A percentile compares a stretch with the other conserved stretches of the same genome.
Conservation (phyloP, 1,284 basidiomycete genomes). For the Sutorius eximius region DNA sequence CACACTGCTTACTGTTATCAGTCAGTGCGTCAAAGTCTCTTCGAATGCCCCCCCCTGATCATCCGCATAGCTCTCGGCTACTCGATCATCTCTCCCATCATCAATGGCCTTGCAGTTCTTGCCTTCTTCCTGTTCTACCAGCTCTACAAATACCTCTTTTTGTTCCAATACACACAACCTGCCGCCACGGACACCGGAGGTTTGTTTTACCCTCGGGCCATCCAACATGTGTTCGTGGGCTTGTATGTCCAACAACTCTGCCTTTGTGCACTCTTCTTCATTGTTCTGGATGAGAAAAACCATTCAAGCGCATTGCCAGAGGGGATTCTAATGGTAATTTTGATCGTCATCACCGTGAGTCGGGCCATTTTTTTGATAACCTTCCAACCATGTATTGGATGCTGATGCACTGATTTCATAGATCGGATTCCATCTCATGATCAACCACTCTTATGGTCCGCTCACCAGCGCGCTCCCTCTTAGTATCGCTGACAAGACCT, state of each 20-base stretch:
- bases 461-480: slow-evolving; percentile 71
- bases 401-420: slow-evolving; percentile 29
- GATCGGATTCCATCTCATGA: slow-evolving; percentile 66
- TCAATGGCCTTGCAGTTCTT: slow-evolving; percentile 85
- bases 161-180: slow-evolving; percentile 79
- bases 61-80: slow-evolving; percentile 65
- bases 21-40: slow-evolving; percentile 44
- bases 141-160: slow-evolving; percentile 88
- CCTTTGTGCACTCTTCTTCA: slow-evolving; percentile 86
- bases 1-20: slow-evolving; percentile 77
- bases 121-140: slow-evolving; percentile 86
- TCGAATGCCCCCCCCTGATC: slow-evolving; percentile 8
- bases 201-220: slow-evolving; percentile 92
- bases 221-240: slow-evolving; percentile 92
- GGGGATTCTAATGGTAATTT: slow-evolving; percentile 79
- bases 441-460: slow-evolving; percentile 70
- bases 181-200: slow-evolving; percentile 84
- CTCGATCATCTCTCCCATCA: slow-evolving; percentile 90
- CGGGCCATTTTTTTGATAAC: background rate
- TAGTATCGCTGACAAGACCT: slow-evolving; percentile 72
- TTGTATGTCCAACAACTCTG: slow-evolving; percentile 83
- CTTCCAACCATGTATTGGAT: too few species aligned
- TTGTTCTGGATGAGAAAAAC: slow-evolving; percentile 56
- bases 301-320: slow-evolving; percentile 65
- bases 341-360: slow-evolving; percentile 78